Evolutionary conservation across 2,329 filamentous ascomycete species (phyloP), one percentile per base, ranked within the genome.

Genomic region (Xylariales sp.): DNA sequence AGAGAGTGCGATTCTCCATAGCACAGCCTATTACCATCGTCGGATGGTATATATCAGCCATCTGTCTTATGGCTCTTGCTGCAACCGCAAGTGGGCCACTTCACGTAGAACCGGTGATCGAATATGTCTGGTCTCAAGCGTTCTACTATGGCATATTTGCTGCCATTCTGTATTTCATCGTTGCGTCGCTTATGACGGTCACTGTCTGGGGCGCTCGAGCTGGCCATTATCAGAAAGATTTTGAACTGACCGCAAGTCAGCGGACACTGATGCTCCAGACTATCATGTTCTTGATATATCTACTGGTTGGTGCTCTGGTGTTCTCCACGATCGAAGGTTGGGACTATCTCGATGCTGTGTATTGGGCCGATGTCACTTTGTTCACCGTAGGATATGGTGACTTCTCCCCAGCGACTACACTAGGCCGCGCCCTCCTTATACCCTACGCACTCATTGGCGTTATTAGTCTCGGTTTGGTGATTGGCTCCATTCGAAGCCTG

Each of bases 181-280:
- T 86, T 40, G 84, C 86, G 1, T 78, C 84, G 33, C 73, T 94
- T 27, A 80, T 95, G 62, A 76, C 84, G 49, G 63, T 88, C 42
- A 95, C 91, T 16, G 88, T 91, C 65, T 73, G 82, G 42, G 88
- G 88, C 7, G 90, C 89, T 34, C 76, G 79, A 12, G 54, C 57
- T 0, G 70, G 71, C 2, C 84, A 87, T 51, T 95, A 95, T 53
- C 74, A 75, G 5, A 84, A 87, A 51, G 82, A 88, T 54, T 95
- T 95, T 51, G 70, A 76, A 50, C 71, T 95, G 18, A 90, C 85
- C 0, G 78, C 82, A 40, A 84, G 84, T 46, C 90, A 96, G 61
- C 78, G 90, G 8, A 95, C 88, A 0, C 68, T 96, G 16, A 95
- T 96, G 71, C 65, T 95, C 20, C 90, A 96, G 62, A 95, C 88